These are phyloP conservation scores for Tripidium arundinaceum DNA, from an alignment of 202 grass and related monocot genomes.

Conservation along the genomic window DNA sequence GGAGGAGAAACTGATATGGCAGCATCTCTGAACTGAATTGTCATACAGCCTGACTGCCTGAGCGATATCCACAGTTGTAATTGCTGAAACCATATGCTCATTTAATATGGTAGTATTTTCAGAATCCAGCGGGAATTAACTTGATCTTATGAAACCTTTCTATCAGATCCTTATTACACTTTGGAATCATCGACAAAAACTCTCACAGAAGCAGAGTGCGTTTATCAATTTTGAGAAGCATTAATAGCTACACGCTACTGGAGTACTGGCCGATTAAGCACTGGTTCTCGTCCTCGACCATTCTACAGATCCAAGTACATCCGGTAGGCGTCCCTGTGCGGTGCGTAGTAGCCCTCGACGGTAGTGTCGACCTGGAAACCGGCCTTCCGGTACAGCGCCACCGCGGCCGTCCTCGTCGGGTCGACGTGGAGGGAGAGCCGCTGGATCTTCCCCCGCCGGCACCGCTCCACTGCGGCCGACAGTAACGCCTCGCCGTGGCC, in stretches of 20 bases:
- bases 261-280: too few species aligned
- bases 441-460: constrained; percentile 54
- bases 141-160: not conserved
- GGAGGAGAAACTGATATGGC: not conserved
- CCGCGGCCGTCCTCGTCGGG: constrained; percentile 57
- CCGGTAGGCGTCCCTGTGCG: constrained; percentile 68
- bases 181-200: not conserved
- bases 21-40: not conserved
- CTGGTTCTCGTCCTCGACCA: not conserved
- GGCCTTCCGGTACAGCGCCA: constrained; percentile 72
- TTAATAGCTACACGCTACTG: not conserved
- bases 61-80: too few species aligned
- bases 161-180: not conserved
- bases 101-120: not conserved
- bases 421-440: constrained; percentile 80
- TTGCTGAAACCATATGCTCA: not conserved
- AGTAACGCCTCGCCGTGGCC: constrained; percentile 80
- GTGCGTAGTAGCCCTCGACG: constrained; percentile 64
- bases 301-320: constrained; percentile 78
- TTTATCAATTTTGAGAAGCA: not conserved
- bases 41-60: not conserved
- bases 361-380: constrained; percentile 72
- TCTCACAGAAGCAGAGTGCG: not conserved
- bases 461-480: constrained; percentile 57
- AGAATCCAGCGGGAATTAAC: not conserved